Conservation (phyloP, 164 flowering plant genomes). For the Brasenia schreberi region DNA sequence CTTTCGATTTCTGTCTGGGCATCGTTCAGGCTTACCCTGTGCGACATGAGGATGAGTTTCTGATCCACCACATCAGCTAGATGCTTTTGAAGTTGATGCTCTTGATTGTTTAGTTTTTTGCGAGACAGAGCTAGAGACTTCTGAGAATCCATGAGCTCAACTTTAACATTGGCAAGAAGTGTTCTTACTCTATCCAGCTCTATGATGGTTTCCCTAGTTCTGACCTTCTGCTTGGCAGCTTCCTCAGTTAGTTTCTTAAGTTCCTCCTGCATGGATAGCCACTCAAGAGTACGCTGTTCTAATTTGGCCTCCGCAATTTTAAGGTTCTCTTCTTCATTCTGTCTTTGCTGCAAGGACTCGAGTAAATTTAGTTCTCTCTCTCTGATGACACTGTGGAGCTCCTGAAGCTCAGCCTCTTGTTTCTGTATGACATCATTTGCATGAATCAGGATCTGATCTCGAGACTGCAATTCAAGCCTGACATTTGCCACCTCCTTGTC, state of each 20-base stretch:
- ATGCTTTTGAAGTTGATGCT: constrained; percentile 38
- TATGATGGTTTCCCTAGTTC: constrained; percentile 30
- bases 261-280: constrained; percentile 52
- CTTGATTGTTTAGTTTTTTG: constrained; percentile 51
- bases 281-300: constrained; percentile 50
- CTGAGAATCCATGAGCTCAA: constrained; percentile 62
- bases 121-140: constrained; percentile 53
- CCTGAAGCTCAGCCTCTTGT: constrained; percentile 48
- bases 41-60: constrained; percentile 27
- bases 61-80: constrained; percentile 51
- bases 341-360: constrained; percentile 18
- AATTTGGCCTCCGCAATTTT: constrained; percentile 46
- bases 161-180: constrained; percentile 63
- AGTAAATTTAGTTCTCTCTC: constrained; percentile 50
- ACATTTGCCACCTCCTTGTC: constrained; percentile 32
- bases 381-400: constrained; percentile 26
- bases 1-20: constrained; percentile 58
- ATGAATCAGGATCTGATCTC: constrained; percentile 36
- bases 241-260: constrained; percentile 37
- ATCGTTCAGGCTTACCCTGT: constrained; percentile 41
- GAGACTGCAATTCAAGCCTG: constrained; percentile 31
- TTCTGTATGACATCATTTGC: constrained; percentile 48
- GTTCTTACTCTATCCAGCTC: constrained; percentile 52
- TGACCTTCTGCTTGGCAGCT: constrained; percentile 25
- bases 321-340: constrained; percentile 46